Base-by-base conservation (phyloP, 306 rosid species). In the Dryas drummondii region DNA sequence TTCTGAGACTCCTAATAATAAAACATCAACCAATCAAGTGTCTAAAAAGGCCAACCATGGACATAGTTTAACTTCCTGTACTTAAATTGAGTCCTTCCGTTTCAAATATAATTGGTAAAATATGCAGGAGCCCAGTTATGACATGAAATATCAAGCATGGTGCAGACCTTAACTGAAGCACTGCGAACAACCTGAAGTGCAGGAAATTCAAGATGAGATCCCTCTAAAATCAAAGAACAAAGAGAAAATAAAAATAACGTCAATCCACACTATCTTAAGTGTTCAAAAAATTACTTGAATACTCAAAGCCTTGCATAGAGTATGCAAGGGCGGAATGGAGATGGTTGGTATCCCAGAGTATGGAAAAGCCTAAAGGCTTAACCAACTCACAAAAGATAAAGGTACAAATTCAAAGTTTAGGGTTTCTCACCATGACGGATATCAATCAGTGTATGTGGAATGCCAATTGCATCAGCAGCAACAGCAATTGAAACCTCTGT, bases 1-100 rank as follows among this genome's bases (percentile, higher is more conserved):
- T 86, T 87, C 80, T 96, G 99, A 82, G 98, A 97, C 57, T 87
- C 97, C 99, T 98, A 96, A 75, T 96, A 96, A 79, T 86, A 87
- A 70, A 83, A 85, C 82, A 86, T 86, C 87, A 96, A 87, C 99
- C 99, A 96, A 85, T 84, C 82, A 80, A 96, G 92, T 80, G 97
- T 98, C 99, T 96, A 84, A 74, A 81, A 82, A 56, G 75, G 76
- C 73, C 71, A 81, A 64, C 13, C 82, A 79, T 17, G 2, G 22
- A 67, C 13, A 59, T 57, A 27, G 55, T 14, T 44, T 8, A 27
- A 19, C 7, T 27, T 9, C 61, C 51, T 47, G 41, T 15, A 48
- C 16, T 45, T 3, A 45, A 53, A 53, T 14, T 4, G 46, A 45
- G 12, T 4, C 19, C 4, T 52, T 58, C 9, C 26, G 3, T 71